phyloP scores from a whole-genome alignment of 2,329 filamentous ascomycete species.

The Beauveria asiatica region DNA sequence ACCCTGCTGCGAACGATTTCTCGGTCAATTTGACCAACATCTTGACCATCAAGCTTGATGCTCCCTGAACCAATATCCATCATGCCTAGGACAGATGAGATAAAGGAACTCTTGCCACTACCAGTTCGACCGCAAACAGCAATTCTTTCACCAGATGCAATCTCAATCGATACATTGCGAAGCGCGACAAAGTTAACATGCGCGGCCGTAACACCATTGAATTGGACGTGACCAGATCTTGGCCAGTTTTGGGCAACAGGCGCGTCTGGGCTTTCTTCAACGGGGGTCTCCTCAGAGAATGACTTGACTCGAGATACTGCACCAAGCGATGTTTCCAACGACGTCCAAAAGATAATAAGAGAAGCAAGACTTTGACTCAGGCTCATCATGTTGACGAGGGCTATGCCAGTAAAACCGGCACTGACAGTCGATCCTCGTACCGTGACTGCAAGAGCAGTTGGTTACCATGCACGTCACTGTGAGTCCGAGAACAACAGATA shows the following conservation, averaged over 20 bases:
- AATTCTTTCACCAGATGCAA: constrained; percentile 7
- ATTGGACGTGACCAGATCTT: constrained; percentile 3
- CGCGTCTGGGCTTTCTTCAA: constrained; percentile 4
- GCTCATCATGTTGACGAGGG: constrained; percentile 17
- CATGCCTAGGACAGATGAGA: constrained; percentile 5
- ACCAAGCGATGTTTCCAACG: constrained; percentile 16
- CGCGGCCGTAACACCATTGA: constrained; percentile 3
- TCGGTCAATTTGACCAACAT: background rate
- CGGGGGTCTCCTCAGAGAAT: constrained; percentile 5
- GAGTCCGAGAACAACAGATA: constrained; percentile 46
- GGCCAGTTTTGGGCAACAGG: constrained; percentile 4
- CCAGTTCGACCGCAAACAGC: constrained; percentile 6
- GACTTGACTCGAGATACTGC: constrained; percentile 11
- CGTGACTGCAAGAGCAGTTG: constrained; percentile 31
- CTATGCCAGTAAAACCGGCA: constrained; percentile 13
- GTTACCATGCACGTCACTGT: constrained; percentile 38
- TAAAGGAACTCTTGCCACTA: background rate
- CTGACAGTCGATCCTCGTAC: constrained; percentile 5
- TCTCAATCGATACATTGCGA: constrained; percentile 8
- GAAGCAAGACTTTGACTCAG: constrained; percentile 18
- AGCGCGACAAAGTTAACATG: constrained; percentile 7
- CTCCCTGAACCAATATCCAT: background rate
- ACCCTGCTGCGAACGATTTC: constrained; percentile 1
- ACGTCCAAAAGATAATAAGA: constrained; percentile 22
- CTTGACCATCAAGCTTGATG: background rate